Percentiles rank a stretch among this genome's conserved stretches.
Conservation (phyloP, 192 early-diverging fungal genomes). For the Backusella psychrophila region DNA sequence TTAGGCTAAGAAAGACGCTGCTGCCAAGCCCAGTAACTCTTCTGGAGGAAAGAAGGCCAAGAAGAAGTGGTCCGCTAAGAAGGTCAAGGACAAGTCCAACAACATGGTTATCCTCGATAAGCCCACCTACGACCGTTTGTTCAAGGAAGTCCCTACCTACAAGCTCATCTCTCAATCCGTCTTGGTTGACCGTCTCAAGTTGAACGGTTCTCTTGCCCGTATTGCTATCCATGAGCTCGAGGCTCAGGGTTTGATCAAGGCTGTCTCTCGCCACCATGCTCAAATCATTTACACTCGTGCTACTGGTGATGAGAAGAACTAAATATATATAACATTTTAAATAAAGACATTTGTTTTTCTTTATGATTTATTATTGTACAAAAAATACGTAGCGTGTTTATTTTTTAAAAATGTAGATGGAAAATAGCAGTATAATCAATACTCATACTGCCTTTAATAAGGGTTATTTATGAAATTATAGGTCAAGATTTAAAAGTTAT, state of each 20-base stretch:
- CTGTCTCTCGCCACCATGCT: slow-evolving; percentile 86
- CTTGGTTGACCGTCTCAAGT: slow-evolving; percentile 95
- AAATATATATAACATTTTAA: neutral
- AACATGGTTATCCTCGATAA: slow-evolving; percentile 98
- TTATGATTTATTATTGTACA: neutral
- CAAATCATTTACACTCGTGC: slow-evolving; percentile 80
- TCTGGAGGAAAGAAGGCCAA: slow-evolving; percentile 63
- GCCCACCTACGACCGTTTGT: slow-evolving; percentile 96
- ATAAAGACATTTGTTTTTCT: slow-evolving; percentile 6
- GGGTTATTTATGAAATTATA: no score
- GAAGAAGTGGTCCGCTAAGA: slow-evolving; percentile 99
- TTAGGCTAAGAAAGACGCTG: slow-evolving; percentile 62
- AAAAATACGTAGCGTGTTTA: slow-evolving; percentile 10
- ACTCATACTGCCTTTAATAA: no score
- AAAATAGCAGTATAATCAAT: neutral
- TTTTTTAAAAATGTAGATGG: neutral
- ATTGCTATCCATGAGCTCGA: slow-evolving; percentile 92
- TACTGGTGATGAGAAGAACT: slow-evolving; percentile 37
- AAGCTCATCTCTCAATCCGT: slow-evolving; percentile 98
- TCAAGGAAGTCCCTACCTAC: slow-evolving; percentile 99
- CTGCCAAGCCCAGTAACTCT: slow-evolving; percentile 54
- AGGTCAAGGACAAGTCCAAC: slow-evolving; percentile 99
- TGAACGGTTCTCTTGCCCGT: slow-evolving; percentile 98
- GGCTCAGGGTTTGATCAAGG: slow-evolving; percentile 88
- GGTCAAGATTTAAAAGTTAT: no score